phyloP scores from a whole-genome alignment of 768 basidiomycete species.

The Galerina marginata region DNA sequence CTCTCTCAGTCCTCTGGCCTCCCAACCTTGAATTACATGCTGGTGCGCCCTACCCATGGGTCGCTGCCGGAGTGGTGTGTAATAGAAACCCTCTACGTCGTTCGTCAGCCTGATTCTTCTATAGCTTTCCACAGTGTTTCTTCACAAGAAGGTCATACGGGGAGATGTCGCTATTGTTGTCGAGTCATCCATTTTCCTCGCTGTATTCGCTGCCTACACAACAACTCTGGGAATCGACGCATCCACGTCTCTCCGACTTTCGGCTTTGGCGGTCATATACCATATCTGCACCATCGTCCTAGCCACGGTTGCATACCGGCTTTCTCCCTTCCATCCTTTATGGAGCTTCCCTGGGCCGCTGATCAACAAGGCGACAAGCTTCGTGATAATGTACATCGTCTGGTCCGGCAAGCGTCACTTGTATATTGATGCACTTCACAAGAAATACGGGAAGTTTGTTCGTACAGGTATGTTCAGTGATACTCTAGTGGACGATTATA shows the following conservation, averaged over 20 bases:
- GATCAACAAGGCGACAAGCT: slow-evolving; percentile 33
- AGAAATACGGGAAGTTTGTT: slow-evolving; percentile 40
- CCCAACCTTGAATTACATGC: not conserved
- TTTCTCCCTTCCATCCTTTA: slow-evolving; percentile 44
- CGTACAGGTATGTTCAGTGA: slow-evolving; percentile 33
- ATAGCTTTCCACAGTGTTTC: not conserved
- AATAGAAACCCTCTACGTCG: not conserved
- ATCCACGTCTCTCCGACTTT: not conserved
- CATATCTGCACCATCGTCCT: not conserved
- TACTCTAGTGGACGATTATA: too few species aligned
- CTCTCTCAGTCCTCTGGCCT: too few species aligned
- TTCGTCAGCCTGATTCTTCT: not conserved
- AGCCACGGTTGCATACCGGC: not conserved
- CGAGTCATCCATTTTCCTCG: not conserved
- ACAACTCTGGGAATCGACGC: not conserved
- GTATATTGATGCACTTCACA: slow-evolving; percentile 33
- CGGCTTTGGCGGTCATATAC: not conserved
- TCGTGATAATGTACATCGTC: slow-evolving; percentile 28
- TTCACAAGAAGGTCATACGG: not conserved
- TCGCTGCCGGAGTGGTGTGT: not conserved
- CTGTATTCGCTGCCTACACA: not conserved
- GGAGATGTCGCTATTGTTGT: not conserved
- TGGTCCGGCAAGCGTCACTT: slow-evolving; percentile 33
- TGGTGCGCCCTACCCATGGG: not conserved
- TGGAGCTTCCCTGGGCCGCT: slow-evolving; percentile 41